phyloP scores from a whole-genome alignment of 768 basidiomycete species.

The Panellus pusillus region DNA sequence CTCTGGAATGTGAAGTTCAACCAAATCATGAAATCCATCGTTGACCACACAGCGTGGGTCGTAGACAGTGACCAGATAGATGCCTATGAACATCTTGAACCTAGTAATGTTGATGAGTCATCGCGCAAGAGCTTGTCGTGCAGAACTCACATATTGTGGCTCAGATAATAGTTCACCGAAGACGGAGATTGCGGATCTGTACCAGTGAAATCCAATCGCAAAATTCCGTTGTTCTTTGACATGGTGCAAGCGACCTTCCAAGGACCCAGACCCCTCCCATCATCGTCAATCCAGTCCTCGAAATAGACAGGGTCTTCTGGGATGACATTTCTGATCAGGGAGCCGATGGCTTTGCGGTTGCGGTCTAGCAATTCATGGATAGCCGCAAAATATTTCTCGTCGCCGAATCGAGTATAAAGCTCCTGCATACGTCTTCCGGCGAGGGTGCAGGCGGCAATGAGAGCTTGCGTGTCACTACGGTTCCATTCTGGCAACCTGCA shows the following conservation, averaged over 20 bases:
- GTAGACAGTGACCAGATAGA: slow-evolving; percentile 18
- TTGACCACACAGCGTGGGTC: slow-evolving; percentile 20
- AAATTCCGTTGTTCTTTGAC: slow-evolving; percentile 12
- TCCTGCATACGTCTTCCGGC: slow-evolving; percentile 12
- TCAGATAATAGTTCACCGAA: slow-evolving; percentile 21
- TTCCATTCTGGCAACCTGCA: slow-evolving; percentile 15
- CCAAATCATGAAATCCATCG: slow-evolving; percentile 19
- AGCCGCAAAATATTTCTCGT: slow-evolving; percentile 6
- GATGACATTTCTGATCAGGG: slow-evolving; percentile 18
- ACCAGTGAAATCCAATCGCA: slow-evolving; percentile 10
- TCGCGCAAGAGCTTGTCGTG: not conserved
- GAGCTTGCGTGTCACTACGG: slow-evolving; percentile 10
- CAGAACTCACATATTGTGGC: slow-evolving; percentile 15
- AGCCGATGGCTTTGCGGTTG: slow-evolving; percentile 18
- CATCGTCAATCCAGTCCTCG: slow-evolving; percentile 23
- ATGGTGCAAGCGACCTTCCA: slow-evolving; percentile 21
- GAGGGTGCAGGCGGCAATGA: not conserved
- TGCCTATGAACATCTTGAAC: slow-evolving; percentile 22
- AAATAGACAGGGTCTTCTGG: slow-evolving; percentile 19
- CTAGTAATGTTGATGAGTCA: not conserved
- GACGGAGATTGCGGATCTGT: slow-evolving; percentile 21
- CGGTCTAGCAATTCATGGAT: slow-evolving; percentile 20
- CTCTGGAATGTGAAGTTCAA: slow-evolving; percentile 19
- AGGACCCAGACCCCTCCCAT: slow-evolving; percentile 19
- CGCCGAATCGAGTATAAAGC: slow-evolving; percentile 16